These are phyloP conservation scores for Cucumis hystrix DNA, from an alignment of 306 rosid genomes.

Conservation along the genomic window DNA sequence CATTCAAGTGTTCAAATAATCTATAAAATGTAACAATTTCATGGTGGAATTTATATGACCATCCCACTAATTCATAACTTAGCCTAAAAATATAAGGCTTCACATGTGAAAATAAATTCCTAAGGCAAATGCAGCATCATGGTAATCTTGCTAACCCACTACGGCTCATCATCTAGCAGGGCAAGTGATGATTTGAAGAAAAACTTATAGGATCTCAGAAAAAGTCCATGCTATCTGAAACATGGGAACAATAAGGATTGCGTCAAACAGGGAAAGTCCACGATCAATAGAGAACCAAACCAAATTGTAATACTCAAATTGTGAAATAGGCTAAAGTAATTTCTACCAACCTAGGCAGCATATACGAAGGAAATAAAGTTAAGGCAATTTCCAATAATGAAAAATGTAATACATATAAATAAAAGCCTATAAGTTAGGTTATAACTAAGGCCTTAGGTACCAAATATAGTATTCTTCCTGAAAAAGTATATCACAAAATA, in stretches of 20 bases:
- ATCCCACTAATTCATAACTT: too few species aligned
- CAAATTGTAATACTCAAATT: background rate
- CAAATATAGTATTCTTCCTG: slow-evolving; percentile 4
- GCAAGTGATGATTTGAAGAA: too few species aligned
- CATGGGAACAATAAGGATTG: slow-evolving; percentile 98
- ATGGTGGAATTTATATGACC: too few species aligned
- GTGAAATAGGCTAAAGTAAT: slow-evolving; percentile 1
- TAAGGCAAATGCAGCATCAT: too few species aligned
- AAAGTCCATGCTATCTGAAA: slow-evolving; percentile 97
- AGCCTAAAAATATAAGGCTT: too few species aligned
- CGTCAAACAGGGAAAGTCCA: slow-evolving; percentile 88
- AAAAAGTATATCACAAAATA: slow-evolving; percentile 9
- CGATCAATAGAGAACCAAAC: background rate
- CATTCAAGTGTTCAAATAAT: too few species aligned
- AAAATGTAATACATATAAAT: slow-evolving; percentile 67
- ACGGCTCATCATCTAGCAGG: too few species aligned
- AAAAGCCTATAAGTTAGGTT: slow-evolving; percentile 2
- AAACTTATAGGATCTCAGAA: too few species aligned
- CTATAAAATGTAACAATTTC: too few species aligned
- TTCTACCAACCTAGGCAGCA: slow-evolving; percentile 81
- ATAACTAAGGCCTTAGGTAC: background rate
- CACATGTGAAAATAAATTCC: too few species aligned
- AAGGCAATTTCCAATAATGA: slow-evolving; percentile 77
- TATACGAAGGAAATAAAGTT: slow-evolving; percentile 92
- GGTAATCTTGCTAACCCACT: too few species aligned